Base-by-base conservation (phyloP, 257 asterid species). In the Solanum chaucha region DNA sequence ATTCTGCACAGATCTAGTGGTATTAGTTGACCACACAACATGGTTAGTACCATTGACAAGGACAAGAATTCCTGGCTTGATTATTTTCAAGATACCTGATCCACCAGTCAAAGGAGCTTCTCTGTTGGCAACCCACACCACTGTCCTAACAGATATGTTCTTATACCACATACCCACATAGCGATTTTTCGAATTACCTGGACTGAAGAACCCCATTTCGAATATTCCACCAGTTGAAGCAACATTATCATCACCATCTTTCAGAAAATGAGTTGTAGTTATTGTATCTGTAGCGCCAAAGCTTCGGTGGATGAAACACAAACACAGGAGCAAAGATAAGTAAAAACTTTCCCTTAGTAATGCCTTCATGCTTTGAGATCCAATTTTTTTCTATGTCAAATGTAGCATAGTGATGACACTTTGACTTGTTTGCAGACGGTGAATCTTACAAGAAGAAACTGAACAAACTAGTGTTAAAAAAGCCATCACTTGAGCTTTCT, bases 131-230 rank as follows among this genome's bases (percentile, higher is more conserved):
- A 87, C 87, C 89, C 85, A 81, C 4, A 61, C 72, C 1, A 80
- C 78, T 3, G 75, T 35, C 58, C 6, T 55, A 64, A 71, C 82
- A 22, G 87, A 46, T 51, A 34, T 71, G 5, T 36, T 58, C 36
- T 84, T 73, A n/a, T 71, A 87, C 89, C 89, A 84, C n/a, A 87
- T 58, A 14, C 87, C 89, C 30, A 87, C 82, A 30, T 87, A 87
- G 1, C 87, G 41, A 34, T 72, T 38, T 71, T 68, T 80, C 20
- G 91, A 77, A 74, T 41, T 77, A 46, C 88, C 91, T 4, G 89
- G 89, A 12, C 88, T 75, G 71, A 89, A 89, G 81, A 89, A 89
- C 24, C 91, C 89, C 36, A 89, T 67, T 40, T 87, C 91, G 74
- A 77, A 89, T 24, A 13, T 85, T 19, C 89, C 88, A 55, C 65